These are phyloP conservation scores for Aspergillus spinulosporus DNA, from an alignment of 2,329 filamentous ascomycete genomes.

Conservation along the genomic window DNA sequence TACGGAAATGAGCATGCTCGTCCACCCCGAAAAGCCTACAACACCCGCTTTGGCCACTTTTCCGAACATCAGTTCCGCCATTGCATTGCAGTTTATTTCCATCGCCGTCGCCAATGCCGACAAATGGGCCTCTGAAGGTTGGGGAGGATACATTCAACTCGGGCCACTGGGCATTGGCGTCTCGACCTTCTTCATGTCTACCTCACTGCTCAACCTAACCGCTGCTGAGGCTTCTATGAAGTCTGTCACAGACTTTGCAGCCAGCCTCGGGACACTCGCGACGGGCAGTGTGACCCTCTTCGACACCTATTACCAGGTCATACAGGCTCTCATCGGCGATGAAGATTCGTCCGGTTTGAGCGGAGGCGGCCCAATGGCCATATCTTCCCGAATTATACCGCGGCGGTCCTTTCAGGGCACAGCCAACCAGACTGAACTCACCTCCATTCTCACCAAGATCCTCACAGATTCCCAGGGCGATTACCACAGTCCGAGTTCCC, in stretches of 20 bases:
- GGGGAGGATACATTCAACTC: slow-evolving; percentile 20
- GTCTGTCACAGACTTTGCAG: slow-evolving; percentile 13
- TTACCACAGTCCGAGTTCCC: neutral
- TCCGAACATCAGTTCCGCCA: neutral
- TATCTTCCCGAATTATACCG: slow-evolving; percentile 16
- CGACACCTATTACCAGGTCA: slow-evolving; percentile 1
- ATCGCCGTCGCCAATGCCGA: slow-evolving; percentile 20
- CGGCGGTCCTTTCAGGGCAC: slow-evolving; percentile 3
- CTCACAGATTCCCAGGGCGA: neutral
- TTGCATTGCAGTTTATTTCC: neutral
- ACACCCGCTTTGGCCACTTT: slow-evolving; percentile 4
- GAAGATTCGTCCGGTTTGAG: neutral
- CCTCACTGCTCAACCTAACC: slow-evolving; percentile 15
- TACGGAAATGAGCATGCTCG: slow-evolving; percentile 20
- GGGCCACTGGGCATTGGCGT: neutral
- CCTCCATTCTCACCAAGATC: slow-evolving; percentile 4
- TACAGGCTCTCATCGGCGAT: neutral
- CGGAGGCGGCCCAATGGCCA: slow-evolving; percentile 1
- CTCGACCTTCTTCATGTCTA: slow-evolving; percentile 14
- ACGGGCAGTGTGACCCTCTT: neutral
- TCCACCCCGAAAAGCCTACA: slow-evolving; percentile 19
- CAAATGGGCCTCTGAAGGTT: slow-evolving; percentile 23
- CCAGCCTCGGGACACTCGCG: neutral
- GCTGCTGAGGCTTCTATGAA: slow-evolving; percentile 15
- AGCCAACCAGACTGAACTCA: slow-evolving; percentile 8